Evolutionary conservation across 768 basidiomycete genomes (phyloP).

Genomic region (Nevesoporus exiguus): DNA sequence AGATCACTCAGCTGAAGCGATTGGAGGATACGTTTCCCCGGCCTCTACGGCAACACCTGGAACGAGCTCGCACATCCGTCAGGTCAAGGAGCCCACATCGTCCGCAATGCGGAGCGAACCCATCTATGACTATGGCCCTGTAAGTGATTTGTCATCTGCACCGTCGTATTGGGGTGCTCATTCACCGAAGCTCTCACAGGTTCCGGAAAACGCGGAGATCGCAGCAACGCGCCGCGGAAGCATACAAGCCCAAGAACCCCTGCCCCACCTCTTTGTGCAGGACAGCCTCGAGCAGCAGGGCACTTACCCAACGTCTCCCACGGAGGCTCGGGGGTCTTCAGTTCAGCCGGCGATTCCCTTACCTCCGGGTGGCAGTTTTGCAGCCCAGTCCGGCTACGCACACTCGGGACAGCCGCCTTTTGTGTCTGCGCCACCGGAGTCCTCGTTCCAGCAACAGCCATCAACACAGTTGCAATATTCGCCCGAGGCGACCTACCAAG

Average conservation of each 20-base stretch:
- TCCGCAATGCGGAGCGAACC: constrained; percentile 24
- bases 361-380: constrained; percentile 12
- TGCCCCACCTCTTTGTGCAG: constrained; percentile 25
- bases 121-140: constrained; percentile 27
- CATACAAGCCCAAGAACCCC: constrained; percentile 18
- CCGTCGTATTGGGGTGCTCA: background rate
- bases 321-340: constrained; percentile 14
- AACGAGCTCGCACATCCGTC: constrained; percentile 31
- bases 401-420: constrained; percentile 18
- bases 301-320: constrained; percentile 16
- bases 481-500: constrained; percentile 16
- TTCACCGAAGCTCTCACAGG: constrained; percentile 18
- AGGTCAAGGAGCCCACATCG: constrained; percentile 22
- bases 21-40: constrained; percentile 41
- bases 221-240: constrained; percentile 25
- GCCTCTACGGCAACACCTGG: constrained; percentile 43
- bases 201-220: constrained; percentile 23
- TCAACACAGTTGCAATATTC: constrained; percentile 19
- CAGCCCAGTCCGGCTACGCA: constrained; percentile 11
- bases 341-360: constrained; percentile 20
- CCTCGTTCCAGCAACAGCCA: constrained; percentile 13
- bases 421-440: constrained; percentile 10
- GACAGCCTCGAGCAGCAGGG: constrained; percentile 13
- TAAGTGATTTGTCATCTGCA: constrained; percentile 5
- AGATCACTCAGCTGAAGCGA: constrained; percentile 19